These are phyloP conservation scores for Globisporangium cederbergense DNA, from an alignment of 352 stramenopile genomes.

Conservation along the genomic window DNA sequence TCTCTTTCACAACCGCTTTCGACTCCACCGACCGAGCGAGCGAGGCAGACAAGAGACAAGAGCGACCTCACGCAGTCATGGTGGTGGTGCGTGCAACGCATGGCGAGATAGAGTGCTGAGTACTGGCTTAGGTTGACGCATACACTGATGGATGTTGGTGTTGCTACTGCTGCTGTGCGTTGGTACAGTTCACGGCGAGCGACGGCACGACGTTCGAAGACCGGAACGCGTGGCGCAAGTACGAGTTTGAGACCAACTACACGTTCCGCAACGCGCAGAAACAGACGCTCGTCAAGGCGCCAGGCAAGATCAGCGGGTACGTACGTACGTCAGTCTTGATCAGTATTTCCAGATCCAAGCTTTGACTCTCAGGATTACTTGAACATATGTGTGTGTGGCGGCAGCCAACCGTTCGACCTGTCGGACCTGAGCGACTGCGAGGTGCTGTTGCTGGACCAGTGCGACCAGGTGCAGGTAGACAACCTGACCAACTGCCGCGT, in stretches of 20 bases:
- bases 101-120: neutral
- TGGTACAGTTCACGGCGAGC: conserved; percentile 66
- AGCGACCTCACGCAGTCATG: neutral
- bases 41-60: neutral
- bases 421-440: conserved; percentile 78
- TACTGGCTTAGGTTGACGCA: no score
- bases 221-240: conserved; percentile 74
- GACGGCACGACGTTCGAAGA: conserved; percentile 87
- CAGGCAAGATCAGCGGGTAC: conserved; percentile 73
- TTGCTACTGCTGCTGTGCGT: conserved; percentile 11
- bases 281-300: conserved; percentile 77
- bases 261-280: conserved; percentile 86
- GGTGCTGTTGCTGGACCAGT: conserved; percentile 84
- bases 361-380: no score
- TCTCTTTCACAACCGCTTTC: neutral
- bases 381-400: no score
- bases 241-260: conserved; percentile 92
- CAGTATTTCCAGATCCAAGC: no score
- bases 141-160: no score
- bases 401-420: conserved; percentile 85
- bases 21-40: neutral
- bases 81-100: neutral
- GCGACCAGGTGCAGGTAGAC: conserved; percentile 91
- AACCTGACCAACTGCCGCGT: conserved; percentile 83
- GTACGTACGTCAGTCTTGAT: neutral